Evolutionary conservation across 2,329 filamentous ascomycete genomes (phyloP), one percentile per base, ranked within the genome.

Genomic region (Cryphonectria parasitica): DNA sequence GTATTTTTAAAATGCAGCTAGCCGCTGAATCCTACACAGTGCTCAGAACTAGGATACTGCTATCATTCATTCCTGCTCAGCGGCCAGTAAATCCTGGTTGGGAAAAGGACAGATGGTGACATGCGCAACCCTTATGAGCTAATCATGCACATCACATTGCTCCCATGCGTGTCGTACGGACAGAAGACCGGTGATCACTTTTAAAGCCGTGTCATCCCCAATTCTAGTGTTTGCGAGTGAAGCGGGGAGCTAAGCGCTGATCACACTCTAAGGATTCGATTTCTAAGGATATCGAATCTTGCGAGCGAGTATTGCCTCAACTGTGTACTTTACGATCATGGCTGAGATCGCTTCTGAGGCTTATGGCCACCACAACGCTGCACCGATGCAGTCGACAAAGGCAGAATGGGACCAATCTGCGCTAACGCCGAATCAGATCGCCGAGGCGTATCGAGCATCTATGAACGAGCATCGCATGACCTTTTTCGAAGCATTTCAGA

Each of bases 361-460:
- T 15, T 17, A 17, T 2, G 15, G 25, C 54, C 25, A 19, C 19
- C 13, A 17, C 15, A 17, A 15, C 54, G 54, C 54, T 31, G 54
- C 28, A 31, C 28, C 58, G 13, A 39, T 39, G 58, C 31, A 61
- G 58, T n/a, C 17, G 19, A 25, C 8, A n/a, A 39, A 15, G 58
- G 58, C 34, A 34, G 64, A 56, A 36, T 34, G 22, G 19, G 43
- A n/a, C 19, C 31, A n/a, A 11, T 25, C 54, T 15, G 36, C 15
- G 25, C 31, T 67, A 36, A 67, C 52, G 2, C 54, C 65, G 19
- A 67, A 61, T 31, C 65, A 67, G 28, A 61, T 61, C 4, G 65
- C 65, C 7, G 65, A 67, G 39, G 65, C 65, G 1, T 67, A 67
- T 28, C 52, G 65, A 6, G 65, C 65, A 34, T 67, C 56, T 45